Evolutionary conservation across 1,284 basidiomycete genomes (phyloP), one percentile per base, ranked within the genome.

Genomic region (Naganishia sp.): DNA sequence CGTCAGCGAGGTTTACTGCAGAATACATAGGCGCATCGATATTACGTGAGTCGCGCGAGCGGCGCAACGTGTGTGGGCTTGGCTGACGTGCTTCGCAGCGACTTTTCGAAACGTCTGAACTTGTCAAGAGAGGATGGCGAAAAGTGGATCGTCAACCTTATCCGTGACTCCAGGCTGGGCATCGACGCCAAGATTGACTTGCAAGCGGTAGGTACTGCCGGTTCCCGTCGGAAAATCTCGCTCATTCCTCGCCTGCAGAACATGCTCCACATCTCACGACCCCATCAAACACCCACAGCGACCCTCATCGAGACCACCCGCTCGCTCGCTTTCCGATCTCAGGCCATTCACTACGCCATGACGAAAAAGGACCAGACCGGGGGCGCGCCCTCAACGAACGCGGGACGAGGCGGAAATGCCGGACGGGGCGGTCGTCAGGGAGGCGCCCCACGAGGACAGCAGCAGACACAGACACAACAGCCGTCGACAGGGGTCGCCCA

Each of bases 101-200:
- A 97, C 76, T 85, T 99, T 39, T 95, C 94, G 18, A 88, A 91
- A 75, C 88, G 94, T 15, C 84, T 99, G 44, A 97, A 97, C 80
- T 85, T 98, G 64, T 89, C 90, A 28, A 86, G 84, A 64, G 93
- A 94, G 73, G 95, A 98, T 75, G 96, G 95, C 66, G 95, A 98
- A 78, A 96, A 96, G 79, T 99, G 95, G 95, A 95, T 99, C 71
- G 95, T 97, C 74, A 97, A 96, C 83, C 88, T 98, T 67, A 95
- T 98, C 74, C 87, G 94, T 57, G 96, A 98, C 80, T 96, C 94
- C 31, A 87, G 92, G 65, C 92, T 96, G 86, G 93, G 90, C 25
- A 88, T 90, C 3, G 91, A 99, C 75, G 93, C 93, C 65, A 97
- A 96, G 83, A 97, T 98, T 72, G 94, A 98, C 80, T 85, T 97